Evolutionary conservation across 306 rosid genomes (phyloP).

Genomic region (Cucurbita pepo): DNA sequence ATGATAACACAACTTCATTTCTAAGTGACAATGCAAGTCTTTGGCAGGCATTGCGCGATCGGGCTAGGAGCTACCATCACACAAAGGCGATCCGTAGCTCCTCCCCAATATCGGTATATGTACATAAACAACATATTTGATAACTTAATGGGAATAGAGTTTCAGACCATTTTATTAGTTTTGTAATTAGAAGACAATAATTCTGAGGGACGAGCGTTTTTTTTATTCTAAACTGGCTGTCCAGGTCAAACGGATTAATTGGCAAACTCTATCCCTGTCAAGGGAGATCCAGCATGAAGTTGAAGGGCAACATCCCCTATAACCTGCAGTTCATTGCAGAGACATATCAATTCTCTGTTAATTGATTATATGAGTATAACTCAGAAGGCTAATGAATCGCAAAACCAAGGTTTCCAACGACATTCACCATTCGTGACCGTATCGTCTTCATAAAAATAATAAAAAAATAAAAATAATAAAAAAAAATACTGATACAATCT

Average conservation of each 20-base stretch:
- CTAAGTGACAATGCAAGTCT: neutral
- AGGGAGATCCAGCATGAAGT: constrained; percentile 48
- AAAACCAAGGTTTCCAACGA: neutral
- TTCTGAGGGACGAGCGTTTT: neutral
- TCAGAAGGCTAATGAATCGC: neutral
- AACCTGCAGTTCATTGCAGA: constrained; percentile 18
- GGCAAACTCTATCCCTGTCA: constrained; percentile 63
- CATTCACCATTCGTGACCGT: neutral
- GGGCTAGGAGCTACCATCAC: neutral
- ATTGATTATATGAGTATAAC: neutral
- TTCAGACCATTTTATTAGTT: neutral
- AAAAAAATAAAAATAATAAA: neutral
- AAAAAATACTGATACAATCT: neutral
- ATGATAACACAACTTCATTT: neutral
- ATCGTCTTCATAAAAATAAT: neutral
- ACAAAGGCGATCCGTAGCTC: neutral
- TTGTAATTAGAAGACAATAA: neutral
- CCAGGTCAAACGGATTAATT: constrained; percentile 11
- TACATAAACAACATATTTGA: neutral
- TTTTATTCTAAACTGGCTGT: neutral
- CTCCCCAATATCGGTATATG: neutral
- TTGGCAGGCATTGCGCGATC: neutral
- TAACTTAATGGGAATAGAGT: neutral
- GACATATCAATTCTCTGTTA: neutral
- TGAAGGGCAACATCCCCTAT: constrained; percentile 75